phyloP scores from a whole-genome alignment of 306 rosid species.

The Datisca glomerata region DNA sequence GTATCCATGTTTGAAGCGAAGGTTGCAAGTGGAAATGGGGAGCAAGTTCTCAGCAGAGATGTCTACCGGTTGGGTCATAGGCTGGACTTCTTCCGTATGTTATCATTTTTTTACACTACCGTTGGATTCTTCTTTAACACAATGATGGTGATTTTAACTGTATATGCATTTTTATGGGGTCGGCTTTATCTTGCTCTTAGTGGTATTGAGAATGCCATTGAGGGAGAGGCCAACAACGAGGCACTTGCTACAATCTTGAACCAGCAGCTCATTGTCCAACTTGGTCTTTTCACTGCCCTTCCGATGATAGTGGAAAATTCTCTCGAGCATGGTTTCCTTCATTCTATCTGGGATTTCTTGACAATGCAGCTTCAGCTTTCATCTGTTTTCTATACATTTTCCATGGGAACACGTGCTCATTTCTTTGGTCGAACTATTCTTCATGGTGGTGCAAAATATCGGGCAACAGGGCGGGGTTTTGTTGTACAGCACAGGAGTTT shows the following conservation, averaged over 20 bases:
- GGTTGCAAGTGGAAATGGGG: constrained; percentile 92
- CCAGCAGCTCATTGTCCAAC: constrained; percentile 69
- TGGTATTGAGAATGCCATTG: constrained; percentile 56
- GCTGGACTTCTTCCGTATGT: constrained; percentile 75
- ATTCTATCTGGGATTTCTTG: constrained; percentile 70
- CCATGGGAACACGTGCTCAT: constrained; percentile 77
- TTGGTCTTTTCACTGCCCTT: constrained; percentile 76
- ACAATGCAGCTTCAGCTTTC: constrained; percentile 89
- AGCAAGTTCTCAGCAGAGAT: constrained; percentile 76
- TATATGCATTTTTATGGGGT: constrained; percentile 76
- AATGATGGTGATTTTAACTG: constrained; percentile 61
- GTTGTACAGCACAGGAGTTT: constrained; percentile 78
- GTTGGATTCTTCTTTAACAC: constrained; percentile 82
- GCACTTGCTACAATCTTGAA: constrained; percentile 57
- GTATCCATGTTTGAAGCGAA: constrained; percentile 90
- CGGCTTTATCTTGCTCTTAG: constrained; percentile 73
- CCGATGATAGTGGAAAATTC: constrained; percentile 88
- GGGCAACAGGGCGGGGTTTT: constrained; percentile 92
- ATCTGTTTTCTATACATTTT: constrained; percentile 78
- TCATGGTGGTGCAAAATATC: constrained; percentile 86
- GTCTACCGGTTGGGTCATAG: constrained; percentile 77
- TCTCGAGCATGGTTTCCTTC: constrained; percentile 75
- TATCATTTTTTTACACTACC: constrained; percentile 73
- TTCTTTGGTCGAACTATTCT: constrained; percentile 75
- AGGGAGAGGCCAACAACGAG: constrained; percentile 23